Percentiles rank a stretch among this genome's conserved stretches.
These are phyloP conservation scores for Citrus trifoliata DNA, from an alignment of 345 rosid species.

Conservation along the genomic window DNA sequence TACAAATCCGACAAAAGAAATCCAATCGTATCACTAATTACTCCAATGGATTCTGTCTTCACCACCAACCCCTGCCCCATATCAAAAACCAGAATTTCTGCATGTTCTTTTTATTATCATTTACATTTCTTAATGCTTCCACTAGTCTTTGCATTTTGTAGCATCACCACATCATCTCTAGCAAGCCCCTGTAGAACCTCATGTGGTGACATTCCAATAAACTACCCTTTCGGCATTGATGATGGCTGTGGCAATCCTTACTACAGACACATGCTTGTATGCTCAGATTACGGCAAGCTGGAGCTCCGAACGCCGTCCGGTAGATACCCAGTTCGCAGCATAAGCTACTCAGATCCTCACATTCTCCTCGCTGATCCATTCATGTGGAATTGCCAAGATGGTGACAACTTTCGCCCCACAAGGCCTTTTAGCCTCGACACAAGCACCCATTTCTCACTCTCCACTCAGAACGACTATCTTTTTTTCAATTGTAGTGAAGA, in stretches of 20 bases:
- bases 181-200: constrained; percentile 54
- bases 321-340: constrained; percentile 57
- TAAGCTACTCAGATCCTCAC: constrained; percentile 85
- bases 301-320: constrained; percentile 88
- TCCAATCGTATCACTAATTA: background rate
- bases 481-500: constrained; percentile 83
- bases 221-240: constrained; percentile 73
- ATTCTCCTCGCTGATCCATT: constrained; percentile 65
- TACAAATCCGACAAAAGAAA: background rate
- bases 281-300: constrained; percentile 56
- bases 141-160: constrained; percentile 3
- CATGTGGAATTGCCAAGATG: constrained; percentile 86
- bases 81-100: background rate
- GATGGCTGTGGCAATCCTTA: constrained; percentile 92
- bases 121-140: background rate
- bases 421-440: constrained; percentile 86
- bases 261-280: constrained; percentile 73
- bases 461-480: constrained; percentile 80
- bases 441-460: constrained; percentile 72
- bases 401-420: constrained; percentile 62
- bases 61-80: constrained; percentile 1
- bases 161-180: constrained; percentile 31
- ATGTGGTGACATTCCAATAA: constrained; percentile 71
- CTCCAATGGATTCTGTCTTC: constrained; percentile 22
- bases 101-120: constrained; percentile 14